Evolutionary conservation across 148 eudicot genomes (phyloP).

Genomic region (Salicornia ramosissima): DNA sequence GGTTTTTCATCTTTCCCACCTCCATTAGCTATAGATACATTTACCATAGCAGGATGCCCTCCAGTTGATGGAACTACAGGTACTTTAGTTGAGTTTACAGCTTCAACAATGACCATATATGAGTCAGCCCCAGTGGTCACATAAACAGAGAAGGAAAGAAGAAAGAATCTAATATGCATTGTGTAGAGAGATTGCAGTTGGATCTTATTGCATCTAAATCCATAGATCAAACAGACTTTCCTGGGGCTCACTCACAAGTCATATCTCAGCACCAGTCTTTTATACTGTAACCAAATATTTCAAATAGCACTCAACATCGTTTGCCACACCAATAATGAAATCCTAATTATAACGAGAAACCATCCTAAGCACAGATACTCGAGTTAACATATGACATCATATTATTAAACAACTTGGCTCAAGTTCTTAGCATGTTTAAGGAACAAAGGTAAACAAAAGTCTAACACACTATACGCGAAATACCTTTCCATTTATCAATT

Average conservation of each 20-base stretch:
- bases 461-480: too few species aligned
- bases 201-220: conserved; percentile 7
- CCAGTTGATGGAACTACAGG: conserved; percentile 28
- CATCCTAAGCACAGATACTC: not conserved
- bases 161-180: not conserved
- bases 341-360: not conserved
- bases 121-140: not conserved
- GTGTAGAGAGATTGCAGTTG: not conserved
- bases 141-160: not conserved
- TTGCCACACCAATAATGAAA: conserved; percentile 4
- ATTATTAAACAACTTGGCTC: not conserved
- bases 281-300: conserved; percentile 2
- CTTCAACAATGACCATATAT: conserved; percentile 20
- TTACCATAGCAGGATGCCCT: conserved; percentile 26
- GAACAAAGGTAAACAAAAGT: too few species aligned
- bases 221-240: not conserved
- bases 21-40: conserved; percentile 38
- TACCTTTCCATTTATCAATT: not conserved
- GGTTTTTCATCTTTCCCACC: conserved; percentile 28
- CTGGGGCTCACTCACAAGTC: not conserved
- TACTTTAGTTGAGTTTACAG: conserved; percentile 19
- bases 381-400: not conserved
- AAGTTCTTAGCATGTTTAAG: not conserved
- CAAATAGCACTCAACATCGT: not conserved
- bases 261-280: not conserved